Conservation (phyloP, 2,329 filamentous ascomycete genomes). For the Ophiosphaerella narmari region DNA sequence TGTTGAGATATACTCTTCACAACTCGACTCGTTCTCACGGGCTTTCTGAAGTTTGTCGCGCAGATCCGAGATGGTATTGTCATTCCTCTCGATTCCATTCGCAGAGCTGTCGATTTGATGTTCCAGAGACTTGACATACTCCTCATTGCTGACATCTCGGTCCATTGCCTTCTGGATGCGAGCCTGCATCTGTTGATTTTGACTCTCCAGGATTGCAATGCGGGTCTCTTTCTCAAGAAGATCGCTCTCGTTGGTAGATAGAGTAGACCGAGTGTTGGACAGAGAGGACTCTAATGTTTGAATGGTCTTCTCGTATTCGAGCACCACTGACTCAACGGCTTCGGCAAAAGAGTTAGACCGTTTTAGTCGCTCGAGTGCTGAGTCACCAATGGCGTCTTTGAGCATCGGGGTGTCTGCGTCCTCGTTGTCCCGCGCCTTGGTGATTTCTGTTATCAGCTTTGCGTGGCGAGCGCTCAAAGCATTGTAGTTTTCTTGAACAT, state of each 20-base stretch:
- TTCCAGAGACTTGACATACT: slow-evolving; percentile 90
- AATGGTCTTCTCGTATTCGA: slow-evolving; percentile 99
- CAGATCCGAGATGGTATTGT: slow-evolving; percentile 80
- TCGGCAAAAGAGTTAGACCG: slow-evolving; percentile 95
- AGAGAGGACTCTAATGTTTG: slow-evolving; percentile 90
- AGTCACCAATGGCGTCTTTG: slow-evolving; percentile 72
- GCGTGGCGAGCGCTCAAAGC: slow-evolving; percentile 90
- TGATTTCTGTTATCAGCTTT: slow-evolving; percentile 92
- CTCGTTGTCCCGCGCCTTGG: slow-evolving; percentile 75
- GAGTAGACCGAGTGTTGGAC: slow-evolving; percentile 80
- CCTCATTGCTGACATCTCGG: slow-evolving; percentile 87
- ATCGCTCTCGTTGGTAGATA: slow-evolving; percentile 82
- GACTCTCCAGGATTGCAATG: slow-evolving; percentile 88
- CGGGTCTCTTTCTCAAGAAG: slow-evolving; percentile 93
- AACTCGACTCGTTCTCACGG: slow-evolving; percentile 85
- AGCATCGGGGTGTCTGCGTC: slow-evolving; percentile 60
- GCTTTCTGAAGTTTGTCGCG: slow-evolving; percentile 88
- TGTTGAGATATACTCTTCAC: slow-evolving; percentile 96
- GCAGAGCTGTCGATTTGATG: slow-evolving; percentile 87
- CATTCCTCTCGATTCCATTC: slow-evolving; percentile 90
- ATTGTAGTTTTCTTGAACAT: slow-evolving; percentile 92
- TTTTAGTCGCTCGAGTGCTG: slow-evolving; percentile 83
- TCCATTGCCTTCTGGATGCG: slow-evolving; percentile 93
- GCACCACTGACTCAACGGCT: slow-evolving; percentile 91
- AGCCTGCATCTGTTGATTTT: slow-evolving; percentile 85